Evolutionary conservation across 2,329 filamentous ascomycete species (phyloP).

Genomic region (Xylaria sp.): DNA sequence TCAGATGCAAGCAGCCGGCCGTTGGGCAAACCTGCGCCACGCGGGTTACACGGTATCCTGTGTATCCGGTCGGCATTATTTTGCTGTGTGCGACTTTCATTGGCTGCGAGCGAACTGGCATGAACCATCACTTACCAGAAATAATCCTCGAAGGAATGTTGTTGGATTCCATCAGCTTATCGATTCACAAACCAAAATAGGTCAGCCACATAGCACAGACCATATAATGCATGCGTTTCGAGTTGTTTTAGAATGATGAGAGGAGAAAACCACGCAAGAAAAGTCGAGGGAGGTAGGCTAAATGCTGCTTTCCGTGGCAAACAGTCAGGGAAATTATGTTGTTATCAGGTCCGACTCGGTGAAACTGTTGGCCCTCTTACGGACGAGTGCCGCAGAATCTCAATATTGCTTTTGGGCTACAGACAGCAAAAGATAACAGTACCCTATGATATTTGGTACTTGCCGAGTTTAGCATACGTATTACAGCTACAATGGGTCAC

Average conservation of each 20-base stretch:
- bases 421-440: neutral
- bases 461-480: slow-evolving; percentile 1
- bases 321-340: slow-evolving; percentile 4
- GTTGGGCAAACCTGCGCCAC: slow-evolving; percentile 13
- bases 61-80: neutral
- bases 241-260: neutral
- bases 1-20: slow-evolving; percentile 13
- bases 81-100: neutral
- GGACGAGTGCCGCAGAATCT: neutral
- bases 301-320: slow-evolving; percentile 20
- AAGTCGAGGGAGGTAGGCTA: neutral
- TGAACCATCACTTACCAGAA: neutral
- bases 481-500: neutral
- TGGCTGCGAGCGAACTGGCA: neutral
- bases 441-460: neutral
- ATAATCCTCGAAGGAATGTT: neutral
- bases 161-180: neutral
- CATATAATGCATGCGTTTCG: neutral
- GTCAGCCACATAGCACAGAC: neutral
- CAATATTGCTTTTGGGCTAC: neutral
- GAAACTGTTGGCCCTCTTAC: neutral
- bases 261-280: neutral
- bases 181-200: neutral
- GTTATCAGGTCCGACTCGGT: slow-evolving; percentile 12
- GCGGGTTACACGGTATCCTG: slow-evolving; percentile 20